A percentile compares a stretch with the other conserved stretches of the same genome.
These are phyloP conservation scores for Eutrema salsugineum DNA, from an alignment of 441 rosid genomes.

Conservation along the genomic window DNA sequence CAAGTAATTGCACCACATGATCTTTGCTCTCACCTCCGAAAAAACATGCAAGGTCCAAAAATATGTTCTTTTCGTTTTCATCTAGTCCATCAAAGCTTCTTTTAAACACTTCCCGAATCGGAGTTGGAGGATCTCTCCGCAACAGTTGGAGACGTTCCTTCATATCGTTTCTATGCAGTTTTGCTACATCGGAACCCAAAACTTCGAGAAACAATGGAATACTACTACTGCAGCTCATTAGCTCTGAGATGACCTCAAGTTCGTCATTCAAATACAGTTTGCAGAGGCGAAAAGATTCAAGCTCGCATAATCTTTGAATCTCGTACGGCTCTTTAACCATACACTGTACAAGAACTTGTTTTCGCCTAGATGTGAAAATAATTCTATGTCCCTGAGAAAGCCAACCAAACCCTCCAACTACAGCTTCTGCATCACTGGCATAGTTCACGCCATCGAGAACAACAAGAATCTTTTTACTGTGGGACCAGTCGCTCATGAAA, in stretches of 20 bases:
- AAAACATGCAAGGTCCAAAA: constrained; percentile 37
- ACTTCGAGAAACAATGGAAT: constrained; percentile 24
- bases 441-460: constrained; percentile 31
- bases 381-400: constrained; percentile 30
- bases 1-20: not conserved
- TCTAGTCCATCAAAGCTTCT: constrained; percentile 36
- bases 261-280: not conserved
- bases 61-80: constrained; percentile 19
- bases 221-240: constrained; percentile 13
- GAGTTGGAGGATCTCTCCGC: not conserved
- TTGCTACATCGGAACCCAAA: constrained; percentile 11
- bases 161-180: not conserved
- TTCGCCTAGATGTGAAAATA: constrained; percentile 31
- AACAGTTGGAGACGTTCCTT: not conserved
- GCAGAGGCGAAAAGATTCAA: constrained; percentile 31
- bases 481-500: constrained; percentile 4
- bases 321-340: not conserved
- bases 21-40: constrained; percentile 1
- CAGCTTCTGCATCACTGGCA: constrained; percentile 4
- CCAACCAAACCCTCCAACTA: constrained; percentile 7
- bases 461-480: not conserved
- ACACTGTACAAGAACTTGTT: constrained; percentile 12
- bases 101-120: not conserved
- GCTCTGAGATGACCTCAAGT: not conserved
- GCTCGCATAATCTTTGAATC: not conserved